phyloP scores from a whole-genome alignment of 148 eudicot genomes.

The Chenopodium suecicum region DNA sequence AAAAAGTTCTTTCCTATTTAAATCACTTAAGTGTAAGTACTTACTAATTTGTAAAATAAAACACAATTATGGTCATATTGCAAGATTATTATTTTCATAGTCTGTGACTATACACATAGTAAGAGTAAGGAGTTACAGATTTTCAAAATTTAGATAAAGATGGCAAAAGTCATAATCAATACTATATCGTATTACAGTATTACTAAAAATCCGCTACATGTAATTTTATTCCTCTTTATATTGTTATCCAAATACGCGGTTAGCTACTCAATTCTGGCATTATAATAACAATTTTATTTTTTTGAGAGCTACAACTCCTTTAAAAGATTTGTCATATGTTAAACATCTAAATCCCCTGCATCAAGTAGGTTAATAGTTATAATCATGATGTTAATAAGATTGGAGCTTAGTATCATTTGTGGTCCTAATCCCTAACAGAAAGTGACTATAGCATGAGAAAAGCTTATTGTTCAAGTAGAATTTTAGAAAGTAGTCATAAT shows the following conservation, averaged over 20 bases:
- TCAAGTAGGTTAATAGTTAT: background rate
- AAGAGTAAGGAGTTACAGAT: background rate
- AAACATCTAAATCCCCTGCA: background rate
- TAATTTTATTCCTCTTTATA: too few species aligned
- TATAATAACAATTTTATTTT: too few species aligned
- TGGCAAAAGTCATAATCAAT: too few species aligned
- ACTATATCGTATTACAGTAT: too few species aligned
- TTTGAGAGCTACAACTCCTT: too few species aligned
- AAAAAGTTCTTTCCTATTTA: background rate
- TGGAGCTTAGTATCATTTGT: background rate
- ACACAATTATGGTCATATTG: background rate
- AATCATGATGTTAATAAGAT: constrained; percentile 1
- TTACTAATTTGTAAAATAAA: background rate
- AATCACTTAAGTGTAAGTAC: background rate
- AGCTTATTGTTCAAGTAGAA: background rate
- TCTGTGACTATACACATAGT: background rate
- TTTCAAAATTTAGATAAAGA: too few species aligned
- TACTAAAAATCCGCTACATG: too few species aligned
- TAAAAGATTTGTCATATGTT: background rate
- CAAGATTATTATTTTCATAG: background rate
- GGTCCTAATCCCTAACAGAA: constrained; percentile 5
- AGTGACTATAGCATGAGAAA: background rate
- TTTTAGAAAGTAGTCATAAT: background rate
- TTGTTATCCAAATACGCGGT: too few species aligned
- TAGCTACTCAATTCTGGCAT: too few species aligned